A percentile compares a stretch with the other conserved stretches of the same genome.
phyloP scores from a whole-genome alignment of 1,284 basidiomycete species.

The Trametes versicolor region DNA sequence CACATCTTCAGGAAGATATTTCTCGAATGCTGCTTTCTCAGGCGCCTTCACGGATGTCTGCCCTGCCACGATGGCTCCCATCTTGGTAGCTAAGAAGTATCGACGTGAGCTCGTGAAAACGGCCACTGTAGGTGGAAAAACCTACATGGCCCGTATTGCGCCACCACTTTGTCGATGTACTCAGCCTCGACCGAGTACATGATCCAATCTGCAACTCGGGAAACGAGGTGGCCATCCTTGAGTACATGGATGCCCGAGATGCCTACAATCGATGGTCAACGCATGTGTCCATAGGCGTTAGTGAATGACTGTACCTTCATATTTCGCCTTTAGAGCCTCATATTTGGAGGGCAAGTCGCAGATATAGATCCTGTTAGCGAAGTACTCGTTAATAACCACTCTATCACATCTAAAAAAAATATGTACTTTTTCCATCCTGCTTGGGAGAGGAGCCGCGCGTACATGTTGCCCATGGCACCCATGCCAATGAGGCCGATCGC shows the following conservation, averaged over 20 bases:
- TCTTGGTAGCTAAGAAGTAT: slow-evolving; percentile 79
- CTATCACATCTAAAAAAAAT: accelerated
- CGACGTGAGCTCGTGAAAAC: slow-evolving; percentile 14
- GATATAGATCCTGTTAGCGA: slow-evolving; percentile 84
- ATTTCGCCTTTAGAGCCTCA: slow-evolving; percentile 70
- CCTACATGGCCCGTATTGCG: slow-evolving; percentile 91
- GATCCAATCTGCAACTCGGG: slow-evolving; percentile 45
- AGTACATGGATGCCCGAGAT: slow-evolving; percentile 69
- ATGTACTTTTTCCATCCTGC: slow-evolving; percentile 89
- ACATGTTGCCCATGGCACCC: slow-evolving; percentile 97
- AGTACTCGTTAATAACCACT: no score
- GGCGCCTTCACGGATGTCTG: slow-evolving; percentile 99
- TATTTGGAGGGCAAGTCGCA: slow-evolving; percentile 90
- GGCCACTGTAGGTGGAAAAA: slow-evolving; percentile 17
- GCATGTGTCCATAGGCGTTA: not conserved
- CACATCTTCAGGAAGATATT: slow-evolving; percentile 86
- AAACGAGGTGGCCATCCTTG: slow-evolving; percentile 43
- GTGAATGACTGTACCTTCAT: slow-evolving; percentile 57
- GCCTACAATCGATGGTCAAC: slow-evolving; percentile 44
- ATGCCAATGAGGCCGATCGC: slow-evolving; percentile 90
- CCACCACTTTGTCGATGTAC: slow-evolving; percentile 85
- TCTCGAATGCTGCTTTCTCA: slow-evolving; percentile 91
- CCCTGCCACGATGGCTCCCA: slow-evolving; percentile 92
- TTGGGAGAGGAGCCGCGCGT: slow-evolving; percentile 78
- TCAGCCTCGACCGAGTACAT: slow-evolving; percentile 89